phyloP scores from a whole-genome alignment of 768 basidiomycete species.

The Boletus tylopilopsis region DNA sequence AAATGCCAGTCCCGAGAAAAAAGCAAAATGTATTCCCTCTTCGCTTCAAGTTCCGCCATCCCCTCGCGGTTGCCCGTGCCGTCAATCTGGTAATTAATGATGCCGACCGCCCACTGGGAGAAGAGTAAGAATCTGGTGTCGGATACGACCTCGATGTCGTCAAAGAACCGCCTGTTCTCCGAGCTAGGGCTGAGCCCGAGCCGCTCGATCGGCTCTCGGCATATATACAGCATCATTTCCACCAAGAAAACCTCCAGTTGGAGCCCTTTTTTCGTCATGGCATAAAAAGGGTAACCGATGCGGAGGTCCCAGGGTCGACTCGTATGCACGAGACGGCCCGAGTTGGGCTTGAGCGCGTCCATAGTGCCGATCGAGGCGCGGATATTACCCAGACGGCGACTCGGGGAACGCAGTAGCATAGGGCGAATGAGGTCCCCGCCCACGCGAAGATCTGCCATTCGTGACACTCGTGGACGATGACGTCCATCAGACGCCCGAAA shows the following conservation, averaged over 20 bases:
- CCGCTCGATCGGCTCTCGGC: constrained; percentile 10
- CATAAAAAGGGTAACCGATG: constrained; percentile 19
- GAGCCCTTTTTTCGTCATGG: constrained; percentile 21
- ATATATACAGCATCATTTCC: constrained; percentile 21
- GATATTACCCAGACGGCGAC: constrained; percentile 19
- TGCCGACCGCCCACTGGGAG: constrained; percentile 23
- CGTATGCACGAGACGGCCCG: background rate
- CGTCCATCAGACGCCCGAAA: constrained; percentile 26
- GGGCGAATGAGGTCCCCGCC: constrained; percentile 21
- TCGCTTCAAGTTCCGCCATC: constrained; percentile 10
- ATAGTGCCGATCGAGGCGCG: constrained; percentile 3
- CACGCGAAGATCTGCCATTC: constrained; percentile 22
- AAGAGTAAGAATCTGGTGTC: constrained; percentile 18
- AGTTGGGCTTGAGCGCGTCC: background rate
- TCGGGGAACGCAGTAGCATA: constrained; percentile 17
- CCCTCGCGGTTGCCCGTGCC: constrained; percentile 9
- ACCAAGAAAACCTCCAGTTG: constrained; percentile 20
- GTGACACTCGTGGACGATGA: constrained; percentile 14
- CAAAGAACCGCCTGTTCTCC: constrained; percentile 13
- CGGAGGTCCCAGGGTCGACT: constrained; percentile 10
- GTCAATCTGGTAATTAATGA: constrained; percentile 24
- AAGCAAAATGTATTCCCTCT: constrained; percentile 20
- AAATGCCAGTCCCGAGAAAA: constrained; percentile 20
- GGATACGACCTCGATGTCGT: constrained; percentile 12
- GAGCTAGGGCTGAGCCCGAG: constrained; percentile 13